Percentiles rank a stretch among this genome's conserved stretches.
These are phyloP conservation scores for Chalciporus piperatus DNA, from an alignment of 768 basidiomycete species.

Conservation along the genomic window DNA sequence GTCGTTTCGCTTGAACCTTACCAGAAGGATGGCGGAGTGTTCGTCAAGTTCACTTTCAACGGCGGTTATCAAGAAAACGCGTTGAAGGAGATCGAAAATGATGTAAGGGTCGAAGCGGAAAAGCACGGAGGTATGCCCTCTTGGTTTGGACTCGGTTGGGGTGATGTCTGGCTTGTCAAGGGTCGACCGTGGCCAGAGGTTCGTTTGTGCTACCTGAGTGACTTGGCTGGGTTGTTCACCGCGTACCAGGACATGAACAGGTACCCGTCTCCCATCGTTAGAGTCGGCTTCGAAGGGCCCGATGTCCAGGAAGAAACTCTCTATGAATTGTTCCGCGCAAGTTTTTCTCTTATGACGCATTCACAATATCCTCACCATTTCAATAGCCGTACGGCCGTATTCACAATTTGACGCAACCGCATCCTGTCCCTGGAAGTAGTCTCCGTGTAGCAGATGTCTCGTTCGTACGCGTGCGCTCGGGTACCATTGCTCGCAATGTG, in stretches of 20 bases:
- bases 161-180: conserved; percentile 68
- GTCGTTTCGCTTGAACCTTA: conserved; percentile 64
- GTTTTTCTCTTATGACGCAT: conserved; percentile 21
- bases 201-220: conserved; percentile 6
- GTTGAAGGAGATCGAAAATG: conserved; percentile 46
- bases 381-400: conserved; percentile 81
- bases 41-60: conserved; percentile 67
- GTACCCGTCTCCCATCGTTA: conserved; percentile 69
- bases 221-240: neutral
- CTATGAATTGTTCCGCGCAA: conserved; percentile 74
- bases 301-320: conserved; percentile 79
- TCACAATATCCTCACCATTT: conserved; percentile 3
- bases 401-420: conserved; percentile 57
- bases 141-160: conserved; percentile 53
- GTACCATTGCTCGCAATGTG: conserved; percentile 81
- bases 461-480: conserved; percentile 63
- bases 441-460: conserved; percentile 63
- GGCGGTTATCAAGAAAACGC: conserved; percentile 37
- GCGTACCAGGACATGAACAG: conserved; percentile 73
- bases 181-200: conserved; percentile 85
- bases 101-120: conserved; percentile 42
- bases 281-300: conserved; percentile 85
- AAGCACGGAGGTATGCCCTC: conserved; percentile 58
- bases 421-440: conserved; percentile 60
- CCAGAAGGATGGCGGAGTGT: conserved; percentile 83